Evolutionary conservation across 1,284 basidiomycete species (phyloP), one percentile per base, ranked within the genome.

Genomic region (Anthracocystis walkeri): DNA sequence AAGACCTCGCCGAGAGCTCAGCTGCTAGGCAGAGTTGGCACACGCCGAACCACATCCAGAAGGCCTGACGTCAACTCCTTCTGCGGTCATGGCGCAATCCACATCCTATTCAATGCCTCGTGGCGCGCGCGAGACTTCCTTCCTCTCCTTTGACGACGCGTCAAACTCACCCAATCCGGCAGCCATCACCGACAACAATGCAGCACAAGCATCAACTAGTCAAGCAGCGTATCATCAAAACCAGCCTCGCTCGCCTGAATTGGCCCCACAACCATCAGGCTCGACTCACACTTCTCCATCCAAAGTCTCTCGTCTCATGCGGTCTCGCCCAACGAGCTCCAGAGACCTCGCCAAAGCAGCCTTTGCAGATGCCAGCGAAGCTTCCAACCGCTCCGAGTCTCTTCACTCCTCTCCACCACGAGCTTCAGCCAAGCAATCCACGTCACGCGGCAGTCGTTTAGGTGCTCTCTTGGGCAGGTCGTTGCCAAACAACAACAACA

Each of bases 71-170:
- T 33, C 8, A 29, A 25, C 23, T 38, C 25, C 29, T 35, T 8
- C 8, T 14, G n/a, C 7, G 7, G 27, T 27, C 27, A 69, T 69
- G 66, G 66, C 60, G n/a, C 60, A 63, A 31, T 20, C 45, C 7
- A 41, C 49, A n/a, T 29, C 59, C n/a, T 44, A 27, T 12, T 55
- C 60, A 0, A 41, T 50, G 52, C 40, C 53, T 11, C 56, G 27
- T 3, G 56, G 52, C 33, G 56, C 20, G 14, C 53, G 42, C 27
- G 58, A 61, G 14, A 57, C 65, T 4, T 66, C 63, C 27, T 72
- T 72, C 23, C 56, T 72, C 21, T 66, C 69, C 38, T 65, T 72
- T 20, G 59, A 72, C 46, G 59, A 65, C 41, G 59, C 40, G 20
- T 56, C 51, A 40, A 56, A 61, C 54, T 65, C 58, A n/a, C 63